Evolutionary conservation across 2,329 filamentous ascomycete species (phyloP), one percentile per base, ranked within the genome.

Genomic region (Venturia asperata): DNA sequence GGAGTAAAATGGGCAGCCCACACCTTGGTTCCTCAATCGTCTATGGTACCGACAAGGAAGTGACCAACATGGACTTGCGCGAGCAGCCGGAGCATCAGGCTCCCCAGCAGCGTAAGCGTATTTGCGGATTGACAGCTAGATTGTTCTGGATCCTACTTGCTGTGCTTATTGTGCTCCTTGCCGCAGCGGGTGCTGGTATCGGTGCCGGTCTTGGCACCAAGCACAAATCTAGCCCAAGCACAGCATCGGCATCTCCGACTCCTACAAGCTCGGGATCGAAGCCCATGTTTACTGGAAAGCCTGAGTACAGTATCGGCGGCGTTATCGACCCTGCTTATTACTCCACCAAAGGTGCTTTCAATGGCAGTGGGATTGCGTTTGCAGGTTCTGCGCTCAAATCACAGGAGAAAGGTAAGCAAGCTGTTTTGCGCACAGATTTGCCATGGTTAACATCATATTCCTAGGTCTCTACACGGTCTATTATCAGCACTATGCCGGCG

Each of bases 331-430:
- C 74, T 0, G 66, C 72, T 0, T 79, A 77, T 65, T 72, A 76
- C 56, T 64, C 62, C 4, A 71, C 70, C 21, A 70, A 71, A 15
- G 78, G 78, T 24, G 77, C 77, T 6, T 79, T 79, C 71, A 80
- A 80, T 65, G 78, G 78, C n/a, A 77, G 76, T 17, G 78, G 78
- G 13, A 77, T 80, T 47, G 78, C 78, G 0, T 66, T 80, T 11
- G 78, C 78, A 21, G 75, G 75, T 7, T 76, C 79, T 55, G 79
- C 76, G 0, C 70, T 72, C 6, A 72, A 73, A 15, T 74, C 74
- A 42, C 73, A 74, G 1, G 72, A 78, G 47, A 71, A 76, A 0
- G 76, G 76, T 3, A 72, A 72, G 42, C 7, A 19, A 19, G 19
- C 42, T 19, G n/a, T 7, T 7, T 45, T 7, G 19, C 19, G 17